Evolutionary conservation across 2,329 filamentous ascomycete genomes (phyloP), one percentile per base, ranked within the genome.

Genomic region (Fusarium continuum): DNA sequence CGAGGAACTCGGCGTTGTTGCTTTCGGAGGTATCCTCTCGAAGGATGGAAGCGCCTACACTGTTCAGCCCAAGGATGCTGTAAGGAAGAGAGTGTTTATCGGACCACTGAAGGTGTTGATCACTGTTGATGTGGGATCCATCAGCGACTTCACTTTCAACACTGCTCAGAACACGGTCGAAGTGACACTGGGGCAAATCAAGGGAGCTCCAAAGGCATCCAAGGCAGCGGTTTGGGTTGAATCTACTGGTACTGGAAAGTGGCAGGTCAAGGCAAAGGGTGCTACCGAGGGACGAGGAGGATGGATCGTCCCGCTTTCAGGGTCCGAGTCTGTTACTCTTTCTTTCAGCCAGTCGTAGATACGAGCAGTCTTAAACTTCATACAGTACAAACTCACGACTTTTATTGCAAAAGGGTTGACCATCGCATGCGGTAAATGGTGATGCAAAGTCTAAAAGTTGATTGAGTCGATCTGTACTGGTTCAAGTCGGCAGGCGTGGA

Each of bases 11-110:
- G 83, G 83, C 0, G 67, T 82, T n/a, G 68, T 82, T 3, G 80
- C 76, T 0, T 86, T 83, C 52, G 83, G 84, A 0, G 83, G 83
- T 0, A 74, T 77, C 2, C 46, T 81, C 0, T 67, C 73, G 2
- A 55, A 52, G 8, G 36, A 55, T 0, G 70, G 61, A 0, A 69
- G 53, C 10, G 62, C 47, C 0, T 69, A 79, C 9, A 73, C 56
- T 0, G 79, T 85, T 1, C 56, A 72, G 45, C 78, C 80, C 0
- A 77, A 70, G 19, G 83, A 84, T 56, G 78, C 81, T 0, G 79
- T 83, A 4, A 74, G 78, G n/a, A 75, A 76, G 31, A 76, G 77
- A 23, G 73, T 84, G 2, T 85, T 82, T 44, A 73, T 85, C 8
- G 82, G 79, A 0, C 76, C 79, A 0, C 26, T 83, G 23, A 79